Conservation (phyloP, 169 alveolate genomes). For the Plasmodium ovale region DNA sequence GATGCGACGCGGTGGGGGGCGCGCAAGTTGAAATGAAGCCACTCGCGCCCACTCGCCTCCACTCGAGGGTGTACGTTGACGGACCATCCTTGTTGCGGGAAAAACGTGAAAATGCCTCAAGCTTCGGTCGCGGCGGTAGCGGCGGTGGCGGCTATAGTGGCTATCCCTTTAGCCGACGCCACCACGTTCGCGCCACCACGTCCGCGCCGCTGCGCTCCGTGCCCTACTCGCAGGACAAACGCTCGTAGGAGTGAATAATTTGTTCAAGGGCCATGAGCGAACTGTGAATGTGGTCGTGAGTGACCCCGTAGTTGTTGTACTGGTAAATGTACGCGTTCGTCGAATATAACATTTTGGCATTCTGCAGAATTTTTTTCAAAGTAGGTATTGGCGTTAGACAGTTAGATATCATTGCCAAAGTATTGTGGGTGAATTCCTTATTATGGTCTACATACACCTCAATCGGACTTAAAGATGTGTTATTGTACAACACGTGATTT, state of each 20-base stretch:
- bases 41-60: not conserved
- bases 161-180: too few species aligned
- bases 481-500: constrained; percentile 78
- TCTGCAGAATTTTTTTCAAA: constrained; percentile 34
- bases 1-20: not conserved
- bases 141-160: too few species aligned
- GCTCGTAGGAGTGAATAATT: constrained; percentile 35
- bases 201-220: not conserved
- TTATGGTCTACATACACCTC: constrained; percentile 65
- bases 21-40: not conserved
- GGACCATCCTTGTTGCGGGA: too few species aligned
- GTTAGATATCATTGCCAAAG: constrained; percentile 78
- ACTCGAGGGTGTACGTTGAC: not conserved
- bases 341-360: constrained; percentile 77
- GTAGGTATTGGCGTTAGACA: constrained; percentile 77
- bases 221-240: constrained; percentile 32
- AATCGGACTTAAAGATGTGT: constrained; percentile 74
- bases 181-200: too few species aligned
- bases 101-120: too few species aligned
- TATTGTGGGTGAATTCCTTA: constrained; percentile 35
- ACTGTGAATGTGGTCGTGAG: constrained; percentile 55
- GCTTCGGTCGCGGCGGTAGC: too few species aligned
- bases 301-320: constrained; percentile 71
- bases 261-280: constrained; percentile 46
- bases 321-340: constrained; percentile 80